Evolutionary conservation across 345 rosid species (phyloP), one percentile per base, ranked within the genome.

Genomic region (Linum usitatissimum): DNA sequence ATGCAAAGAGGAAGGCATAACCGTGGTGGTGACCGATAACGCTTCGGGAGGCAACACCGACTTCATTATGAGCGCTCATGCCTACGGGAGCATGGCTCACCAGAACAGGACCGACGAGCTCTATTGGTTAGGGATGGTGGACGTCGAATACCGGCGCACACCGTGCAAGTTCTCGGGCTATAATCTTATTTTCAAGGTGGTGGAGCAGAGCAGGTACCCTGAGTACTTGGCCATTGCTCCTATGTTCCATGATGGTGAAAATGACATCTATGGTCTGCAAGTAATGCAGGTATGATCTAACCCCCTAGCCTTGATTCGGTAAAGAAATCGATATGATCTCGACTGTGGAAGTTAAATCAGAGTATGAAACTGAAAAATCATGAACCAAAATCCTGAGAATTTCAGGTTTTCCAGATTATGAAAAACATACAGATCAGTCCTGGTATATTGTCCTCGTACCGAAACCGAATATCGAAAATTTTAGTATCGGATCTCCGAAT

Each of bases 41-140:
- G 61, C 38, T 13, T 28, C 34, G 6, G 61, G 61, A 15, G 61
- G 38, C 39, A 7, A 58, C 0, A 30, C 39, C n/a, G 61, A 58
- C 15, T 58, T 58, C 61, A 58, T 58, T 1, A 38, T 58, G 15
- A 58, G 61, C 18, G 38, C 36, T 28, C 28, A 30, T 17, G 61
- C 61, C 39, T 58, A 58, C 39, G 61, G 38, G 10, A 58, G 61
- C 28, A 21, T 58, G 61, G 61, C 61, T 28, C 61, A n/a, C 4
- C 61, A 30, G 10, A 58, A 58, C 61, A 30, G 9, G 38, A 30
- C 61, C 5, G 34, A 10, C 18, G 61, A 58, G n/a, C 39, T 58
- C 14, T 58, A 9, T 18, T 17, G 38, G 36, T 3, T 20, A 9
- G 61, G 61, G 17, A 12, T 30, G 18, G 61, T 58, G 30, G 59